Conservation (phyloP, 1,284 basidiomycete genomes). For the Cystobasidiaceae sp. region DNA sequence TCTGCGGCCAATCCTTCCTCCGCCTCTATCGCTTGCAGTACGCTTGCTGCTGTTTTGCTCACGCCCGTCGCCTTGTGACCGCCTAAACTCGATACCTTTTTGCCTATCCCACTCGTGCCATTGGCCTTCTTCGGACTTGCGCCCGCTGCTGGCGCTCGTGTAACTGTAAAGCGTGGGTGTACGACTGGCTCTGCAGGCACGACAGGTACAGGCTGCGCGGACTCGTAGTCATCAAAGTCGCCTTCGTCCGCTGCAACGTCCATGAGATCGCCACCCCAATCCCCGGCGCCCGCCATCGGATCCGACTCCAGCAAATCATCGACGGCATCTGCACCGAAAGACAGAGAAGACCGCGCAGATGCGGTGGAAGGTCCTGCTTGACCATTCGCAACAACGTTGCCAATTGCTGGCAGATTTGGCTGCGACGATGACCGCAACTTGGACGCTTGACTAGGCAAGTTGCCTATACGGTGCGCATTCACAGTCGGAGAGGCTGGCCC, state of each 20-base stretch:
- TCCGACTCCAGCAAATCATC: constrained; percentile 49
- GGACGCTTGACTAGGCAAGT: not conserved
- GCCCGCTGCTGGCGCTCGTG: not conserved
- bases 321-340: constrained; percentile 54
- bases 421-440: not conserved
- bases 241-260: constrained; percentile 84
- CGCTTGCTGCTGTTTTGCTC: constrained; percentile 13
- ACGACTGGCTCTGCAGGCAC: constrained; percentile 3
- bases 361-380: not conserved
- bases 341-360: constrained; percentile 41
- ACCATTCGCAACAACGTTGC: not conserved
- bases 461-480: not conserved
- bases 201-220: constrained; percentile 23
- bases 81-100: not conserved
- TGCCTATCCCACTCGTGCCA: not conserved
- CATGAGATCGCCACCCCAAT: constrained; percentile 64
- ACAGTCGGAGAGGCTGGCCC: no score
- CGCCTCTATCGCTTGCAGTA: constrained; percentile 14
- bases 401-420: not conserved
- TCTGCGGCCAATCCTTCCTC: constrained; percentile 18
- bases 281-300: constrained; percentile 56
- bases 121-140: not conserved
- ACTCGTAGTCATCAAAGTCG: constrained; percentile 55
- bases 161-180: constrained; percentile 25
- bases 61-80: not conserved